A percentile compares a stretch with the other conserved stretches of the same genome.
Evolutionary conservation across 2,329 filamentous ascomycete genomes (phyloP).

Genomic region (Hymenotorrendiella dingleyae): DNA sequence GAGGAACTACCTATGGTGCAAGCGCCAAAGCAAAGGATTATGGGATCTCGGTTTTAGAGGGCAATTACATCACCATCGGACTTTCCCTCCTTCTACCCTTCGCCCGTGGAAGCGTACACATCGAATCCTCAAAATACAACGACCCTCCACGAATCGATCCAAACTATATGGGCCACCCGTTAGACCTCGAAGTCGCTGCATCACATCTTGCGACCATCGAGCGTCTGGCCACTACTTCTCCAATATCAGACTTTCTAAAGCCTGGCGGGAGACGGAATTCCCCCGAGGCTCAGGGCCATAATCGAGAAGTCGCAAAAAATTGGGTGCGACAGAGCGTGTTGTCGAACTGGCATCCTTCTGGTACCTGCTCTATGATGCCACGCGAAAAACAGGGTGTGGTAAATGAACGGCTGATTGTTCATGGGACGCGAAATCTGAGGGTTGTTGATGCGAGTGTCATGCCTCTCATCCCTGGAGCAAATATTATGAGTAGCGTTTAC

Average conservation of each 20-base stretch:
- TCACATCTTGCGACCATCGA: not conserved
- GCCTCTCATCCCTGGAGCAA: conserved; percentile 45
- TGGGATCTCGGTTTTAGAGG: conserved; percentile 41
- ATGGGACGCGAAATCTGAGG: conserved; percentile 45
- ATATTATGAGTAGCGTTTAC: not conserved
- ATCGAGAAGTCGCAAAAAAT: not conserved
- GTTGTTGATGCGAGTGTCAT: conserved; percentile 50
- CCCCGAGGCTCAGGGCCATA: not conserved
- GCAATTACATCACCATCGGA: conserved; percentile 31
- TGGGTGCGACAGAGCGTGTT: conserved; percentile 1
- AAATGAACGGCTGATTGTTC: conserved; percentile 42
- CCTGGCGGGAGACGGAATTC: not conserved
- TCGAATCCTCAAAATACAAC: conserved; percentile 30
- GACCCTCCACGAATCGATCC: conserved; percentile 32
- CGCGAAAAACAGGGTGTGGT: conserved; percentile 46
- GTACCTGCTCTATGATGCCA: conserved; percentile 49
- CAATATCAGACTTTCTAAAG: not conserved
- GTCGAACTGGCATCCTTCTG: conserved; percentile 27
- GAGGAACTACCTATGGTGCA: conserved; percentile 4
- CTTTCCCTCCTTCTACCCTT: conserved; percentile 38
- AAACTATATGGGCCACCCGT: conserved; percentile 33
- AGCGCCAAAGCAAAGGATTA: too few relatives aligned
- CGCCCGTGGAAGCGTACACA: conserved; percentile 37
- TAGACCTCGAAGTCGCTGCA: conserved; percentile 1
- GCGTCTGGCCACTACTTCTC: not conserved